Conservation (phyloP, 2,329 filamentous ascomycete genomes). For the Alternaria consortialis region DNA sequence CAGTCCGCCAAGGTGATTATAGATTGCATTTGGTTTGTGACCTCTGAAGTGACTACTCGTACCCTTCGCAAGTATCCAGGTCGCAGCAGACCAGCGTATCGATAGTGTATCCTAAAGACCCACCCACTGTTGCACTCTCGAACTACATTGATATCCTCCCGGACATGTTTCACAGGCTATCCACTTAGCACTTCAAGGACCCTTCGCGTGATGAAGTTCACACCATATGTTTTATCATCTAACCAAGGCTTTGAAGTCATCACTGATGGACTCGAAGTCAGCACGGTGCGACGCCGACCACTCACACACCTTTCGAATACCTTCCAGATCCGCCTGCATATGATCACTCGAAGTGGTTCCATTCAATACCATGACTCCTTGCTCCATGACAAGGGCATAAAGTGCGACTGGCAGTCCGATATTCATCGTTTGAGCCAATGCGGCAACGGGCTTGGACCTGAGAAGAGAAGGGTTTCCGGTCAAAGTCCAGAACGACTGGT, state of each 20-base stretch:
- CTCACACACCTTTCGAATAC: conserved; percentile 52
- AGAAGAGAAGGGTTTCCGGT: conserved; percentile 66
- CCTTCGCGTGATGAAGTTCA: too few relatives aligned
- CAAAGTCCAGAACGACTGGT: conserved; percentile 70
- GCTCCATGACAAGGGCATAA: conserved; percentile 65
- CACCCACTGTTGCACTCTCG: too few relatives aligned
- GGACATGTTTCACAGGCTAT: too few relatives aligned
- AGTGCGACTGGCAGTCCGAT: conserved; percentile 61
- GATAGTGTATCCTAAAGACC: too few relatives aligned
- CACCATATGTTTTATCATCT: background rate
- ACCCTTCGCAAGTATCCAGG: too few relatives aligned
- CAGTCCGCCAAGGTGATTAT: too few relatives aligned
- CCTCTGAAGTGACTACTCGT: too few relatives aligned
- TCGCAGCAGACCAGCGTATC: too few relatives aligned
- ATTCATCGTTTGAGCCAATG: conserved; percentile 57
- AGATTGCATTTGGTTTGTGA: too few relatives aligned
- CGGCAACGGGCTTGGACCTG: conserved; percentile 57
- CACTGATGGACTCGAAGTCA: conserved; percentile 57
- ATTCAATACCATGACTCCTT: conserved; percentile 63
- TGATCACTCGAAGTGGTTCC: conserved; percentile 63
- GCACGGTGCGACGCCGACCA: conserved; percentile 57
- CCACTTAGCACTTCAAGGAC: too few relatives aligned
- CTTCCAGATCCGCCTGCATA: conserved; percentile 63
- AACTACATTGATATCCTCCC: too few relatives aligned
- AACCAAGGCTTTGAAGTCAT: conserved; percentile 29